Conservation (phyloP, 106 monocot species). For the Triglochin maritima region DNA sequence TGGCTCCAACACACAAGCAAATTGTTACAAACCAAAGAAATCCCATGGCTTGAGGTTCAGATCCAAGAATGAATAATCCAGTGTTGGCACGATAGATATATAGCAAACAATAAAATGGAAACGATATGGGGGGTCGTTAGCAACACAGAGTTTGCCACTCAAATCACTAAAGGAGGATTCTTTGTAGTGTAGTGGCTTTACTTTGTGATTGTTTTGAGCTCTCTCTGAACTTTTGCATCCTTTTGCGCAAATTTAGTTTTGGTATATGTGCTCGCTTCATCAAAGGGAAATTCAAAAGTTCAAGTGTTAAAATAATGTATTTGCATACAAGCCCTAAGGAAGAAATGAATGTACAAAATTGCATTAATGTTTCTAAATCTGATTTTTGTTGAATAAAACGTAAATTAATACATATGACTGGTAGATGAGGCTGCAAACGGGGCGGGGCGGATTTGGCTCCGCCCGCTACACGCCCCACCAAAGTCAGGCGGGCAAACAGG, state of each 20-base stretch:
- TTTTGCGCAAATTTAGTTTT: conserved; percentile 18
- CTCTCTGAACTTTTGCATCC: background rate
- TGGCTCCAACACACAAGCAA: conserved; percentile 6
- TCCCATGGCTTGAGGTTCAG: background rate
- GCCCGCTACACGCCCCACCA: too few relatives aligned
- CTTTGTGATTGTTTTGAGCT: background rate
- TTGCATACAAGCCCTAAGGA: too few relatives aligned
- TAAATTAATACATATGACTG: too few relatives aligned
- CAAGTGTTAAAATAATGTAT: too few relatives aligned
- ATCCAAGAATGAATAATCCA: background rate
- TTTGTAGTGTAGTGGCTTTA: background rate
- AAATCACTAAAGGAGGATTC: conserved; percentile 7
- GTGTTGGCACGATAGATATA: background rate
- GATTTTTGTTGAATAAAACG: too few relatives aligned
- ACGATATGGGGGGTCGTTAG: background rate
- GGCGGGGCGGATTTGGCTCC: too few relatives aligned
- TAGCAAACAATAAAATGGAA: background rate
- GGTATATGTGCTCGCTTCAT: conserved; percentile 64
- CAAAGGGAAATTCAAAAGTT: conserved; percentile 13
- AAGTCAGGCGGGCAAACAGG: too few relatives aligned
- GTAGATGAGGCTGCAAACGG: too few relatives aligned
- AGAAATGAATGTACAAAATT: too few relatives aligned
- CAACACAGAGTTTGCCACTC: background rate
- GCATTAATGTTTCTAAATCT: too few relatives aligned
- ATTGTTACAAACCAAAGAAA: conserved; percentile 12